Base-by-base conservation (phyloP, 2,329 filamentous ascomycete genomes). In the Talaromyces marneffei region DNA sequence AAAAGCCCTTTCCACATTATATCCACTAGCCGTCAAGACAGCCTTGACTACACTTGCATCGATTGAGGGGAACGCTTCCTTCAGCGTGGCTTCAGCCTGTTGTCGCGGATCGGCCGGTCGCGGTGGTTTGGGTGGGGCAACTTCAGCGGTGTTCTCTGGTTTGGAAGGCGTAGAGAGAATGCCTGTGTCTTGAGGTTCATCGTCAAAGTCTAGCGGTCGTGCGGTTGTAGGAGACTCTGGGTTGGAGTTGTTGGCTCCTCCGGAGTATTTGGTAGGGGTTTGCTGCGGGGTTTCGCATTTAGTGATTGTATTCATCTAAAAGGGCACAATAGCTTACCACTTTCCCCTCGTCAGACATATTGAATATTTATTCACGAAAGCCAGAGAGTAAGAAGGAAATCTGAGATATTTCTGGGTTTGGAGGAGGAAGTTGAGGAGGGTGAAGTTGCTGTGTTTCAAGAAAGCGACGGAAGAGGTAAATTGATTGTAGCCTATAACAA, bases 1-100 rank as follows among this genome's bases (percentile, higher is more conserved):
- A 78, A 99, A 99, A 14, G 94, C 93, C 33, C 91, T 90, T 75
- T 99, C 94, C 53, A 97, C 87, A 70, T 88, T 86, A 63, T 92
- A 93, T 62, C 87, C 83, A 74, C 94, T 97, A 14, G 94, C 94
- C 25, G 85, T 83, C 65, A 99, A 78, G 0, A 99, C 89, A 31
- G 94, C 94, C 75, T 88, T 96, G 74, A 99, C 85, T 52, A 99
- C 89, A 48, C 85, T 75, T 7, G 78, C 73, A 59, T 99, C 94
- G 63, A 97, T 90, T 60, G 80, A 83, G 0, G 94, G 94, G 70
- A 99, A 99, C 0, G 94, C 94, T 75, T 99, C 94, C 74, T 91
- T 93, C 60, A 99, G 81, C 3, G 92, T 97, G 69, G 85, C 85
- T 76, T 93, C 89, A 53, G 91, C 92, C 79, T 96, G 89, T 75